These are phyloP conservation scores for Bipolaris bicolor DNA, from an alignment of 2,329 filamentous ascomycete species.

Conservation along the genomic window DNA sequence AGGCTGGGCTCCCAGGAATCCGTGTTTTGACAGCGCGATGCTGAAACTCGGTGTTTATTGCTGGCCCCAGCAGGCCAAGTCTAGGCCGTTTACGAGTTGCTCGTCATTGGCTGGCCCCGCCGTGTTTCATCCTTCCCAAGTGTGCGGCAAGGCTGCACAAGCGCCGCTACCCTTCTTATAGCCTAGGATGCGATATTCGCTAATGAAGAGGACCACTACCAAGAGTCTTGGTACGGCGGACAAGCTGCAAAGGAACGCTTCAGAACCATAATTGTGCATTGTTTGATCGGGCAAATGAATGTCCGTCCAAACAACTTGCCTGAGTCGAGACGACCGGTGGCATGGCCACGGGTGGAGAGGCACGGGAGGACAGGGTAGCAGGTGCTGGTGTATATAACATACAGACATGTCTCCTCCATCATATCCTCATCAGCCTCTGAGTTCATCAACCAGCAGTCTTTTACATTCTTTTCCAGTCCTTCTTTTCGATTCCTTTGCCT, in stretches of 20 bases:
- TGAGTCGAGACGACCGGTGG: background rate
- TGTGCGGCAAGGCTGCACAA: background rate
- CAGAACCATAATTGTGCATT: background rate
- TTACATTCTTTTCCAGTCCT: conserved; percentile 9
- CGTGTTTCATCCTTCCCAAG: background rate
- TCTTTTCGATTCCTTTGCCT: background rate
- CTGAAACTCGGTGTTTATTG: conserved; percentile 9
- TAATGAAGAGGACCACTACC: conserved; percentile 4
- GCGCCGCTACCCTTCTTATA: background rate
- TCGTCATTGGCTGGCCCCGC: background rate
- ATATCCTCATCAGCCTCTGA: background rate
- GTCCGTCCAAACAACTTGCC: conserved; percentile 2
- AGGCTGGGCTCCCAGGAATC: background rate
- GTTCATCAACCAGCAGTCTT: conserved; percentile 3
- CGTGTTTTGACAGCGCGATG: background rate
- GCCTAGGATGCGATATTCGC: background rate
- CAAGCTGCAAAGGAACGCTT: background rate
- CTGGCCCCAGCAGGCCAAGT: background rate
- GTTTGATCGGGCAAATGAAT: conserved; percentile 2
- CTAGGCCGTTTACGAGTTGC: background rate
- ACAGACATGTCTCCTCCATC: background rate
- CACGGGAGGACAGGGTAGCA: too few relatives aligned
- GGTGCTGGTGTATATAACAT: background rate
- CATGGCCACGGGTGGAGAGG: background rate
- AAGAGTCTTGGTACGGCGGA: conserved; percentile 1